phyloP scores from a whole-genome alignment of 2,329 filamentous ascomycete genomes.

The Trichoderma guizhouense region DNA sequence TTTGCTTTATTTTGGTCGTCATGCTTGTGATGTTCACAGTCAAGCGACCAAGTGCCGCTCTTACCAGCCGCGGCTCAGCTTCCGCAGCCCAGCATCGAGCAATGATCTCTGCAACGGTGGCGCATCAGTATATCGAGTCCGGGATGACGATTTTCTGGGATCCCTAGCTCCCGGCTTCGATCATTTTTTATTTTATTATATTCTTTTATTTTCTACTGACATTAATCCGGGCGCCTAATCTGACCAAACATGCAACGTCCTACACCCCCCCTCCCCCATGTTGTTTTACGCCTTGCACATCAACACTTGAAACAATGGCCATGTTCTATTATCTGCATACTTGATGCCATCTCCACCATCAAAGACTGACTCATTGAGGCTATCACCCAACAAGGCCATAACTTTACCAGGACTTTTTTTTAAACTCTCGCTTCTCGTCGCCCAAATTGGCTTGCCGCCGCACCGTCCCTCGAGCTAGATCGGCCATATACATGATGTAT shows the following conservation, averaged over 20 bases:
- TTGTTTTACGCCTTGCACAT: slow-evolving; percentile 3
- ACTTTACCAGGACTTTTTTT: slow-evolving; percentile 2
- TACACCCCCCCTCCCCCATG: background rate
- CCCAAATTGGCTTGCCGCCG: background rate
- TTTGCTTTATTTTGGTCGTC: background rate
- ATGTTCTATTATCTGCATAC: background rate
- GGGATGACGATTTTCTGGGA: background rate
- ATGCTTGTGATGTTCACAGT: background rate
- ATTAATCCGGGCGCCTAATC: slow-evolving; percentile 9
- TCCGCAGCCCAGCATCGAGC: background rate
- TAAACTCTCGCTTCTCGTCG: background rate
- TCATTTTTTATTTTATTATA: background rate
- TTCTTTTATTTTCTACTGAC: background rate
- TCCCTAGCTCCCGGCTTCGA: background rate
- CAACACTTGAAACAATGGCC: slow-evolving; percentile 1
- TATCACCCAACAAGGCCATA: slow-evolving; percentile 8
- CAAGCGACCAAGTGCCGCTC: slow-evolving; percentile 6
- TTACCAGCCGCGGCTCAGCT: slow-evolving; percentile 1
- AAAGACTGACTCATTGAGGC: background rate
- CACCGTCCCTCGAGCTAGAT: slow-evolving; percentile 1
- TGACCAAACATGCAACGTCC: background rate
- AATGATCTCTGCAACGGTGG: background rate
- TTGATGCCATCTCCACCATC: slow-evolving; percentile 5
- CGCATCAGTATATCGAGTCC: background rate
- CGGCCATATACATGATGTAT: background rate